Conservation (phyloP, 352 stramenopile species). For the Phytopythium helicoides region DNA sequence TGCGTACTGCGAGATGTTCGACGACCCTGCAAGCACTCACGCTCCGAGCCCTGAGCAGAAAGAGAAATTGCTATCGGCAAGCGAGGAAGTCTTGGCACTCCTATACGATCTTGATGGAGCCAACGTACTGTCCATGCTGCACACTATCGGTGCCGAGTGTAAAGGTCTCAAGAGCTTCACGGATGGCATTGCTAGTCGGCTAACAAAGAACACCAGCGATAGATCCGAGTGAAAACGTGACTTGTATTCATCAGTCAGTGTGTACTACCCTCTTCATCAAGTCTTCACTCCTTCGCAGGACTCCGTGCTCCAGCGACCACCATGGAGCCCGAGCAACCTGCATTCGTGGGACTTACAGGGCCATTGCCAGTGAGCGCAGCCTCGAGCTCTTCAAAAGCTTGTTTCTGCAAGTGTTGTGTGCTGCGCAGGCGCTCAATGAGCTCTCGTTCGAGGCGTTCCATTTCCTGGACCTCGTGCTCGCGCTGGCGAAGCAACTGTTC, state of each 20-base stretch:
- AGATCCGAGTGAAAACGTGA: too few species aligned
- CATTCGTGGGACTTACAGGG: conserved; percentile 7
- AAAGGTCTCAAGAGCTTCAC: conserved; percentile 3
- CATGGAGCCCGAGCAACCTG: conserved; percentile 25
- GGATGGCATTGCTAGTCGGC: neutral
- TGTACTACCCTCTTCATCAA: neutral
- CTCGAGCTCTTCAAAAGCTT: conserved; percentile 84
- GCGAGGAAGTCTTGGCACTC: conserved; percentile 33
- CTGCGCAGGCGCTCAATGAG: conserved; percentile 80
- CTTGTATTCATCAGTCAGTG: too few species aligned
- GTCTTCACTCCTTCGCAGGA: conserved; percentile 1
- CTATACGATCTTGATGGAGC: conserved; percentile 17
- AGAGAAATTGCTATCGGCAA: conserved; percentile 24
- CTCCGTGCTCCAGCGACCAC: neutral
- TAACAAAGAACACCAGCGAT: too few species aligned
- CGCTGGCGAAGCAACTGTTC: conserved; percentile 58
- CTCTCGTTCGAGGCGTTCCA: conserved; percentile 79
- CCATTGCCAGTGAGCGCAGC: conserved; percentile 46
- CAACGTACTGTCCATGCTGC: neutral
- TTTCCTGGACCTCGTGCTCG: conserved; percentile 72
- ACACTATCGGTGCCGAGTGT: neutral
- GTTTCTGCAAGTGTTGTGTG: conserved; percentile 83
- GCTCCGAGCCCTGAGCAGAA: conserved; percentile 23
- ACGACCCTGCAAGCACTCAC: conserved; percentile 25
- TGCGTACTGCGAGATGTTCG: conserved; percentile 61